Conservation (phyloP, 352 stramenopile species). For the Phytophthora crassamura region DNA sequence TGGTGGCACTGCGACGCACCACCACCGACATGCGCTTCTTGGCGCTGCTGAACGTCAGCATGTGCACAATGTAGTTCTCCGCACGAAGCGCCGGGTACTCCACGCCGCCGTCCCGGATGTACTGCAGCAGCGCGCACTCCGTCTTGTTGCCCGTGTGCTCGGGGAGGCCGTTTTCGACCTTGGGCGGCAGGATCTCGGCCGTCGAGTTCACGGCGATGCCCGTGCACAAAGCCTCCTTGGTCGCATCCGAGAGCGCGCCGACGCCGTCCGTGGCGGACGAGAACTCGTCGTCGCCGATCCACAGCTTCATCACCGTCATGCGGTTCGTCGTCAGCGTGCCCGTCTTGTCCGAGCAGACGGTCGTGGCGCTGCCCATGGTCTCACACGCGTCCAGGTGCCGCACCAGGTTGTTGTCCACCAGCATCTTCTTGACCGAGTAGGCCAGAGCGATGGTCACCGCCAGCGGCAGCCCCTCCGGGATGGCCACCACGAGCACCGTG, state of each 20-base stretch:
- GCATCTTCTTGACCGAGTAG: constrained; percentile 93
- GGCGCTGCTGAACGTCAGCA: constrained; percentile 70
- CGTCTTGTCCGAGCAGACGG: constrained; percentile 94
- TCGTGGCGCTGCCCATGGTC: constrained; percentile 94
- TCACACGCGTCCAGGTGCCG: constrained; percentile 85
- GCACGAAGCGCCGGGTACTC: constrained; percentile 50
- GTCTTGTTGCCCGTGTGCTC: constrained; percentile 80
- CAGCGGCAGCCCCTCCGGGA: constrained; percentile 96
- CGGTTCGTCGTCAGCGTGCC: constrained; percentile 98
- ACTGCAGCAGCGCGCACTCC: constrained; percentile 67
- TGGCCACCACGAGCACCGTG: constrained; percentile 93
- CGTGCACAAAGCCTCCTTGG: constrained; percentile 48
- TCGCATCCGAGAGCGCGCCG: constrained; percentile 36
- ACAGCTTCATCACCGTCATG: constrained; percentile 94
- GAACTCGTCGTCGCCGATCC: constrained; percentile 65
- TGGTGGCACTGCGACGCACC: constrained; percentile 48
- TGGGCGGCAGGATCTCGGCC: constrained; percentile 60
- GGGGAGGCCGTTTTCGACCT: constrained; percentile 51
- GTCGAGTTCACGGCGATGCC: constrained; percentile 68
- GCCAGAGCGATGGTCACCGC: constrained; percentile 96
- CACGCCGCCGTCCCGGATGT: constrained; percentile 55
- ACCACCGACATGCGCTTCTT: constrained; percentile 82
- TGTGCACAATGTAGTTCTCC: constrained; percentile 54
- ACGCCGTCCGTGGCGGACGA: constrained; percentile 37
- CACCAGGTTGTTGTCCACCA: constrained; percentile 90